Evolutionary conservation across 345 rosid species (phyloP).

Genomic region (Citrus hindsii): DNA sequence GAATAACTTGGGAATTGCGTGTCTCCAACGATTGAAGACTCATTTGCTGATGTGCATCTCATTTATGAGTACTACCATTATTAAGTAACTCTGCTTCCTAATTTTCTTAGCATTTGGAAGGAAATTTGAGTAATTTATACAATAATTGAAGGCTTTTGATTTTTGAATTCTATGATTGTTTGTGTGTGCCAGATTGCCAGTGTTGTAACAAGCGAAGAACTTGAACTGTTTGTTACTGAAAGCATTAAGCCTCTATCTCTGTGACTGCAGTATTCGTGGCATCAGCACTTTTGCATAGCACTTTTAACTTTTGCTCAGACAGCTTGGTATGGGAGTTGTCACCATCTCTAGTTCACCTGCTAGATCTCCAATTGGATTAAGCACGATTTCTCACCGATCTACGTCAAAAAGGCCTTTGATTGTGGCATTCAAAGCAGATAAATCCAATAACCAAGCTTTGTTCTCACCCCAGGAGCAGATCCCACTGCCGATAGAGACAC

Average conservation of each 20-base stretch:
- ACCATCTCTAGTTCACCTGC: constrained; percentile 82
- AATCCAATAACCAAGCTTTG: constrained; percentile 42
- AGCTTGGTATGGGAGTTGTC: constrained; percentile 81
- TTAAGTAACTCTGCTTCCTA: not conserved
- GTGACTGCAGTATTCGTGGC: constrained; percentile 21
- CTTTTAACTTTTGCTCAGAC: not conserved
- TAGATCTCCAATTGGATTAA: constrained; percentile 57
- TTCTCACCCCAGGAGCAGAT: constrained; percentile 43
- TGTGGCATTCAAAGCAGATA: constrained; percentile 71
- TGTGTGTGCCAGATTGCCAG: not conserved
- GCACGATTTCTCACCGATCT: constrained; percentile 36
- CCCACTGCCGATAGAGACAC: constrained; percentile 42
- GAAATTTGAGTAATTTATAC: not conserved
- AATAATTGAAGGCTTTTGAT: not conserved
- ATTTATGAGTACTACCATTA: not conserved
- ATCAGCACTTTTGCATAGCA: constrained; percentile 3
- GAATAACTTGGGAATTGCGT: no score
- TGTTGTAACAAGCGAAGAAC: not conserved
- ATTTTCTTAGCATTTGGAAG: not conserved
- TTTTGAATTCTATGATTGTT: not conserved
- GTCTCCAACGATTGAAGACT: no score
- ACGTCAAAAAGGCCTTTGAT: constrained; percentile 45
- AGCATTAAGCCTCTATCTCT: not conserved
- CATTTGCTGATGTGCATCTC: not conserved
- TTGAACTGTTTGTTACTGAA: constrained; percentile 2